A percentile compares a stretch with the other conserved stretches of the same genome.
phyloP scores from a whole-genome alignment of 2,329 filamentous ascomycete species.

The Chlorencoelia australis region DNA sequence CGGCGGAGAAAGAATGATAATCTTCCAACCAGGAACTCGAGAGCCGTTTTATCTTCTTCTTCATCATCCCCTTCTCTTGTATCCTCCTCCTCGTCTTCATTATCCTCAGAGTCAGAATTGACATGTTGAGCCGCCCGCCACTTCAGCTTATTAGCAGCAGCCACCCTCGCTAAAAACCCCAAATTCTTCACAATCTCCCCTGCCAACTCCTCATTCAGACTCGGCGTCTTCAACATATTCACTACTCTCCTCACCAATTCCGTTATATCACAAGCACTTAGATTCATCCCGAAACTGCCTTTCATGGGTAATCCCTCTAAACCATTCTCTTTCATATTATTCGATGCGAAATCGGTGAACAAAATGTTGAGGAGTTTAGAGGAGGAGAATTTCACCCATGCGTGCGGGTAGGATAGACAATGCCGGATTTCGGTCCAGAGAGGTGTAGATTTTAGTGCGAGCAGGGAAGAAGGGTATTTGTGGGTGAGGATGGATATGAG shows the following conservation, averaged over 20 bases:
- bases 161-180: slow-evolving; percentile 65
- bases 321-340: slow-evolving; percentile 42
- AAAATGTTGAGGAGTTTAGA: slow-evolving; percentile 67
- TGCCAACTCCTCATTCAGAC: slow-evolving; percentile 64
- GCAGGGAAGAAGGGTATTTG: slow-evolving; percentile 51
- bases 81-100: slow-evolving; percentile 29
- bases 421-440: slow-evolving; percentile 63
- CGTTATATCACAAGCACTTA: slow-evolving; percentile 55
- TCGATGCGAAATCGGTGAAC: slow-evolving; percentile 66
- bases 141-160: slow-evolving; percentile 44
- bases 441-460: slow-evolving; percentile 48
- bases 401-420: slow-evolving; percentile 62
- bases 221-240: slow-evolving; percentile 48
- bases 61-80: slow-evolving; percentile 28
- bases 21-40: slow-evolving; percentile 70
- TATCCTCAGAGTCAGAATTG: slow-evolving; percentile 27
- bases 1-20: slow-evolving; percentile 70
- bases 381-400: slow-evolving; percentile 66
- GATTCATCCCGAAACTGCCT: slow-evolving; percentile 60
- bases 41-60: slow-evolving; percentile 33
- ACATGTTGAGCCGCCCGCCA: slow-evolving; percentile 36
- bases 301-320: slow-evolving; percentile 49
- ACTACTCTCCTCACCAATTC: slow-evolving; percentile 43
- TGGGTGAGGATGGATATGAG: slow-evolving; percentile 58
- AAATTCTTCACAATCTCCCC: slow-evolving; percentile 72